phyloP scores from a whole-genome alignment of 352 stramenopile species.

The Phytophthora sansomeana region DNA sequence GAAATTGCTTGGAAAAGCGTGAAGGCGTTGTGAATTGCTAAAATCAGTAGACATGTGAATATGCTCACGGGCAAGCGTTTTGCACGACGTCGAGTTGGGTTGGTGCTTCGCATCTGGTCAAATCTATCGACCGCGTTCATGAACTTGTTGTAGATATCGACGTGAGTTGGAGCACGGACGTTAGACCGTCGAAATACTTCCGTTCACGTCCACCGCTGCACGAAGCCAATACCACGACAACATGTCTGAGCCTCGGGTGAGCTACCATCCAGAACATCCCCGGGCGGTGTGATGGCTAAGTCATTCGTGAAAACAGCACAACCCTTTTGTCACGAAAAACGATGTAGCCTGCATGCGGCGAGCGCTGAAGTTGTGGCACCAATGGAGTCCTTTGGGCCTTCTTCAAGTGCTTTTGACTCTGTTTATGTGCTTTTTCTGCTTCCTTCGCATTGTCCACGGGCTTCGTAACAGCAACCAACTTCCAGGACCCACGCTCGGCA shows the following conservation, averaged over 20 bases:
- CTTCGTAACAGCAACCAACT: not conserved
- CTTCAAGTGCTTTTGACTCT: not conserved
- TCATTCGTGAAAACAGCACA: not conserved
- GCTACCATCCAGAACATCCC: not conserved
- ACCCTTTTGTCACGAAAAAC: not conserved
- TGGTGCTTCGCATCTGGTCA: no score
- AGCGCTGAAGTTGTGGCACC: not conserved
- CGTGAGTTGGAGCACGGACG: no score
- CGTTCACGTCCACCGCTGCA: no score
- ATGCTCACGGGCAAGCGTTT: no score
- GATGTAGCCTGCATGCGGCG: not conserved
- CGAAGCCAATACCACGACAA: not conserved
- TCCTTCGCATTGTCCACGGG: not conserved
- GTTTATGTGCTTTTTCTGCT: not conserved
- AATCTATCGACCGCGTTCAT: no score
- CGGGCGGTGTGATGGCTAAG: not conserved
- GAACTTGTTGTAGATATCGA: no score
- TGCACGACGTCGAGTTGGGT: no score
- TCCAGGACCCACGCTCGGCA: not conserved
- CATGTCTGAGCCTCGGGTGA: not conserved
- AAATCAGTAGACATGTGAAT: no score
- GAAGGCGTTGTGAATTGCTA: no score
- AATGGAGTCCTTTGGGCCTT: not conserved
- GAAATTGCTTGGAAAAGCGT: no score
- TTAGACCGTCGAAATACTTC: no score